Evolutionary conservation across 345 rosid genomes (phyloP).

Genomic region (Lepidium sativum): DNA sequence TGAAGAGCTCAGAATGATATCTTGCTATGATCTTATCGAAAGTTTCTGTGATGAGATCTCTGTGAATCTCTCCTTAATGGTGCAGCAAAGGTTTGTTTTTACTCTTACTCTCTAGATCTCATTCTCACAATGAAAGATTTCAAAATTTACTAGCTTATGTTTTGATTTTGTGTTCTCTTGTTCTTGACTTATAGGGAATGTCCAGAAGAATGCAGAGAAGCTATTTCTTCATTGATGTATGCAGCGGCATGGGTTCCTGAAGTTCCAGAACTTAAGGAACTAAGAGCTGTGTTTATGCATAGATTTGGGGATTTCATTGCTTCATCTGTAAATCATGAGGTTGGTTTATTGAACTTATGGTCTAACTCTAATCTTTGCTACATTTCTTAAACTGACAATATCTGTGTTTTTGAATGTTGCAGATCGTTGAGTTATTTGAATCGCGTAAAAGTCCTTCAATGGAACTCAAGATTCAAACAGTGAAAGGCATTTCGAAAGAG

Average conservation of each 20-base stretch:
- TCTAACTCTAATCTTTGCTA: too few relatives aligned
- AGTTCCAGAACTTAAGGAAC: constrained; percentile 67
- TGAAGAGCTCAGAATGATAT: constrained; percentile 46
- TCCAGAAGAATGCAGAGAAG: constrained; percentile 77
- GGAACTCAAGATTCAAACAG: constrained; percentile 53
- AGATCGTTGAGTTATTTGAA: constrained; percentile 48
- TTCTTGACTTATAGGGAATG: constrained; percentile 45
- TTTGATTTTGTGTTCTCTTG: background rate
- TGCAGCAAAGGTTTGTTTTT: constrained; percentile 42
- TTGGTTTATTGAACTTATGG: background rate
- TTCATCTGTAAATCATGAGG: constrained; percentile 49
- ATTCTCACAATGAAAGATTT: background rate
- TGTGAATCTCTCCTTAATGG: constrained; percentile 44
- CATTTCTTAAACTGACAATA: background rate
- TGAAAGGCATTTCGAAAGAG: constrained; percentile 50
- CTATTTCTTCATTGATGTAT: constrained; percentile 74
- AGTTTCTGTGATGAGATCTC: constrained; percentile 40
- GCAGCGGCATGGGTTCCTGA: constrained; percentile 77
- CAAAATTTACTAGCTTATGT: background rate
- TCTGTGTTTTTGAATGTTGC: background rate
- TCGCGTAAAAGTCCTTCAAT: constrained; percentile 23
- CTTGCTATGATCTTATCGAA: constrained; percentile 47
- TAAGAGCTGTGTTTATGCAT: constrained; percentile 44
- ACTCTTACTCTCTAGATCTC: background rate
- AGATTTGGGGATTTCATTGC: constrained; percentile 50